Conservation (phyloP, 768 basidiomycete species). For the Macrolepiota fuliginosa region DNA sequence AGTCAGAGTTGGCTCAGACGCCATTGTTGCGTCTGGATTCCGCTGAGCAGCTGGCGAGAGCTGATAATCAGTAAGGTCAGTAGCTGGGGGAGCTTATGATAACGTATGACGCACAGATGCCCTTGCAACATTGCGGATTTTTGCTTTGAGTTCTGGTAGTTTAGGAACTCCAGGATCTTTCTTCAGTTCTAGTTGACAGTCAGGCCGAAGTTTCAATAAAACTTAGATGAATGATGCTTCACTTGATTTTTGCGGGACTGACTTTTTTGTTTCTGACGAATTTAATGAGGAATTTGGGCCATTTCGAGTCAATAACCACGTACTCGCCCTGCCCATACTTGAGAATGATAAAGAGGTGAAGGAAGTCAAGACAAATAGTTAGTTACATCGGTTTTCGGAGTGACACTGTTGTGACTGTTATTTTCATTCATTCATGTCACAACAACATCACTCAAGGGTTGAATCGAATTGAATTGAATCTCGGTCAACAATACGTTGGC, state of each 20-base stretch:
- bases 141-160: conserved; percentile 67
- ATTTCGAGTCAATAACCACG: conserved; percentile 9
- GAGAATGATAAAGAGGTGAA: not conserved
- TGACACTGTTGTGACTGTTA: not conserved
- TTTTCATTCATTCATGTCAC: not conserved
- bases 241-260: conserved; percentile 42
- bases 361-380: not conserved
- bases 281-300: not conserved
- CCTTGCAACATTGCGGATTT: conserved; percentile 47
- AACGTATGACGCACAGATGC: conserved; percentile 30
- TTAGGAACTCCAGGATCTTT: conserved; percentile 90
- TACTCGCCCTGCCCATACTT: conserved; percentile 42
- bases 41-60: conserved; percentile 24
- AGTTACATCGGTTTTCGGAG: not conserved
- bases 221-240: conserved; percentile 17
- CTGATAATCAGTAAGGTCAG: conserved; percentile 15
- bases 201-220: not conserved
- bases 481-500: no score
- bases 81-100: not conserved
- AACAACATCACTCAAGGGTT: not conserved
- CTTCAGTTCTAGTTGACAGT: conserved; percentile 59
- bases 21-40: conserved; percentile 67
- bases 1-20: conserved; percentile 67
- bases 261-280: conserved; percentile 33
- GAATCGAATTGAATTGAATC: no score